Evolutionary conservation across 768 basidiomycete genomes (phyloP).

Genomic region (Chiua virens): DNA sequence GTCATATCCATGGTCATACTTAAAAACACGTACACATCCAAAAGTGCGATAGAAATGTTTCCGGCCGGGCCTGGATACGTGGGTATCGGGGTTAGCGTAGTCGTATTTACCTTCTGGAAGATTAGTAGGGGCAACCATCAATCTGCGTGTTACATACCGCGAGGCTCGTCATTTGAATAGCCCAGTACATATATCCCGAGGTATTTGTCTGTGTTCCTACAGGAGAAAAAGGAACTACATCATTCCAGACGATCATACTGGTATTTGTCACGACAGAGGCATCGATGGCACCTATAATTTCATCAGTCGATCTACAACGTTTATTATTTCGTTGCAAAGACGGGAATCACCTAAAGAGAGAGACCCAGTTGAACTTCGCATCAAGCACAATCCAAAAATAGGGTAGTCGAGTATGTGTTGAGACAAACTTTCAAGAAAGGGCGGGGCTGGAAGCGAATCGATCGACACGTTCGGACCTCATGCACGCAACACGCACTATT

Average conservation of each 20-base stretch:
- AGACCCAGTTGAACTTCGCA: constrained; percentile 57
- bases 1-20: neutral
- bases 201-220: constrained; percentile 53
- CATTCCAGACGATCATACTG: constrained; percentile 67
- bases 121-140: constrained; percentile 2
- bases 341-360: constrained; percentile 55
- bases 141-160: constrained; percentile 37
- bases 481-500: constrained; percentile 45
- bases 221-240: constrained; percentile 73
- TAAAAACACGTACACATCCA: constrained; percentile 63
- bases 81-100: constrained; percentile 50
- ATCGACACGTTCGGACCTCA: neutral
- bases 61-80: constrained; percentile 60
- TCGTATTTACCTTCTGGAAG: constrained; percentile 53
- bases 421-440: constrained; percentile 65
- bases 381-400: constrained; percentile 70
- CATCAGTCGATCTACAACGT: neutral
- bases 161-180: constrained; percentile 56
- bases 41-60: constrained; percentile 62
- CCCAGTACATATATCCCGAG: constrained; percentile 78
- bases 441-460: constrained; percentile 46
- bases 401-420: constrained; percentile 71
- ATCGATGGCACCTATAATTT: constrained; percentile 71
- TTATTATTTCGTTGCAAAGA: neutral
- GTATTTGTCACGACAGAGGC: constrained; percentile 61